Conservation (phyloP, 2,329 filamentous ascomycete genomes). For the Claviceps sp. region DNA sequence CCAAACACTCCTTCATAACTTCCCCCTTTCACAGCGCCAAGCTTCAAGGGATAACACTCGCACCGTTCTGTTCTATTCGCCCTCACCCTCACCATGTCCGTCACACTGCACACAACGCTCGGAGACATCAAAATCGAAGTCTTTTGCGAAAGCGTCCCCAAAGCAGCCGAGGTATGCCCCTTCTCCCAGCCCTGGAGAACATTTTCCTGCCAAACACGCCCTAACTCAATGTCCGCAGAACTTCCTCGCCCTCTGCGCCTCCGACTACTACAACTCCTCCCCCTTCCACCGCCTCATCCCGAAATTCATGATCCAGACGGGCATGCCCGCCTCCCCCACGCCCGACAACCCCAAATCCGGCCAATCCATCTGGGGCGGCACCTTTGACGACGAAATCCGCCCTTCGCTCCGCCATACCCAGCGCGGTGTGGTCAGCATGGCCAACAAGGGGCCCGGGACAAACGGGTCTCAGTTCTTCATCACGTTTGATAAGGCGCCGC, state of each 20-base stretch:
- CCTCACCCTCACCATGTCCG: slow-evolving; percentile 35
- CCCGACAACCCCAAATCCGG: slow-evolving; percentile 53
- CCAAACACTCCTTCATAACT: background rate
- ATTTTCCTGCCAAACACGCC: too few relatives aligned
- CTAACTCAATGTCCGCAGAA: slow-evolving; percentile 37
- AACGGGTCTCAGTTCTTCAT: slow-evolving; percentile 77
- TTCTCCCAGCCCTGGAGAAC: background rate
- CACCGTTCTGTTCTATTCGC: background rate
- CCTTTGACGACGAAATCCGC: slow-evolving; percentile 72
- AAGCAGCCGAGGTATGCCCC: slow-evolving; percentile 62
- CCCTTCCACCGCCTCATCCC: slow-evolving; percentile 73
- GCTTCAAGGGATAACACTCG: background rate
- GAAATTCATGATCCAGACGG: slow-evolving; percentile 68
- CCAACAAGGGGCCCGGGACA: slow-evolving; percentile 60
- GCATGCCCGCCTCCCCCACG: slow-evolving; percentile 43
- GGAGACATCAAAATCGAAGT: slow-evolving; percentile 92
- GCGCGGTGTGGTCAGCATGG: slow-evolving; percentile 63
- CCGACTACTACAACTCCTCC: slow-evolving; percentile 59
- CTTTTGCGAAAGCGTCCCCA: slow-evolving; percentile 89
- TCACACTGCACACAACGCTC: slow-evolving; percentile 70
- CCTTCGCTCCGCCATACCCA: slow-evolving; percentile 54
- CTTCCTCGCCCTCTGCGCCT: slow-evolving; percentile 76
- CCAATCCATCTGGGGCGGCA: slow-evolving; percentile 57
- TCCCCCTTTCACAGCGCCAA: background rate
- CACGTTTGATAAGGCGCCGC: slow-evolving; percentile 61